These are phyloP conservation scores for Strobilomyces dryophilus DNA, from an alignment of 768 basidiomycete genomes.

Conservation along the genomic window DNA sequence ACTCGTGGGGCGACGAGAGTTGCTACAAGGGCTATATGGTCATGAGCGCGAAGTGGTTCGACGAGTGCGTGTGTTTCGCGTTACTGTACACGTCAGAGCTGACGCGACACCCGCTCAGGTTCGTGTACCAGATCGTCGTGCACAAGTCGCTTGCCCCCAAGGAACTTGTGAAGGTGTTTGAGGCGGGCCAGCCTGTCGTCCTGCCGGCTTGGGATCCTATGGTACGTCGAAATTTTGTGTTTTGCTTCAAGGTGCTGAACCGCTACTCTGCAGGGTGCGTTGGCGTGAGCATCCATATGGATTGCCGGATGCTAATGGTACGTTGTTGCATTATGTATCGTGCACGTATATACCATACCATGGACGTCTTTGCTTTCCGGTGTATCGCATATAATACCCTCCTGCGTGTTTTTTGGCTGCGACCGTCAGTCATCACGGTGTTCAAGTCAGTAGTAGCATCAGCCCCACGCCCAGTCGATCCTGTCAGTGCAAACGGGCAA, in stretches of 20 bases:
- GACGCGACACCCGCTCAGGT: slow-evolving; percentile 39
- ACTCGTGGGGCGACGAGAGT: slow-evolving; percentile 80
- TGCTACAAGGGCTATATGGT: slow-evolving; percentile 88
- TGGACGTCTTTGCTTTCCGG: neutral
- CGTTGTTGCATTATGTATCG: neutral
- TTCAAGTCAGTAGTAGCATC: too few species aligned
- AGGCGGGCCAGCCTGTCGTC: slow-evolving; percentile 58
- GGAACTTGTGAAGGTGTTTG: slow-evolving; percentile 78
- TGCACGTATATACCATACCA: neutral
- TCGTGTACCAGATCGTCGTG: slow-evolving; percentile 91
- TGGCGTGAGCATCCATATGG: slow-evolving; percentile 17
- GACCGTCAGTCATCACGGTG: too few species aligned
- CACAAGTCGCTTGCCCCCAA: slow-evolving; percentile 76
- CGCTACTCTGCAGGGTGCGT: slow-evolving; percentile 13
- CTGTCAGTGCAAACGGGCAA: neutral
- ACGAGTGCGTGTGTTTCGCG: slow-evolving; percentile 59
- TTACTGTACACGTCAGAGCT: neutral
- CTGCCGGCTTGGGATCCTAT: slow-evolving; percentile 81
- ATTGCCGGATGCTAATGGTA: neutral
- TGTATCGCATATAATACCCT: neutral
- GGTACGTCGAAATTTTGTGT: slow-evolving; percentile 13
- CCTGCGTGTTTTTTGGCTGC: too few species aligned
- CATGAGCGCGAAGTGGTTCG: slow-evolving; percentile 93
- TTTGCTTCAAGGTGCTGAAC: neutral
- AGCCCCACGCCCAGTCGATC: neutral